Evolutionary conservation across 2,329 filamentous ascomycete species (phyloP), one percentile per base, ranked within the genome.

Genomic region (Penicillium sp.): DNA sequence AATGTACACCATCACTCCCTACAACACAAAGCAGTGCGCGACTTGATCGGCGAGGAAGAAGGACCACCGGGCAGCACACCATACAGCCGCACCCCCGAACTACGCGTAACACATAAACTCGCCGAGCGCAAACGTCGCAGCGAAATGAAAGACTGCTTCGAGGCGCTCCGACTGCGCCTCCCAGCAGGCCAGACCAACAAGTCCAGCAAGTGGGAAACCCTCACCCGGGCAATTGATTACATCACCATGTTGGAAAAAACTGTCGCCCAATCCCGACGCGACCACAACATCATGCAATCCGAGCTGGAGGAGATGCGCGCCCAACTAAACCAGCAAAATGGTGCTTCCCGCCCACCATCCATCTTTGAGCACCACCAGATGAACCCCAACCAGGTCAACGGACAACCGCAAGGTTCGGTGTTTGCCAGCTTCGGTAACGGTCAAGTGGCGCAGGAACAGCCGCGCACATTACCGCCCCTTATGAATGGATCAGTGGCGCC

Each of bases 141-240:
- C 52, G 78, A 81, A 58, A 81, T 81, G 78, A 81, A 81, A 56
- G 77, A 79, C 61, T 78, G 78, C 47, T 81, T 81, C 56, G 78
- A 81, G 61, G 66, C 71, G 18, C 62, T 81, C 42, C 72, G 78
- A 29, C 62, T 71, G 36, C 74, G 76, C 29, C 69, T 81, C 1
- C 78, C 78, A 4, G 69, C 75, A 14, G 73, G 67, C 51, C 77
- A 79, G 59, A 78, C 75, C 57, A 79, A 78, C 63, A 81, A 81
- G 59, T 80, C 78, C 7, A 80, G 78, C 65, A 81, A 81, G 67
- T 80, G 78, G 78, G 78, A 81, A 59, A 81, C 77, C 1, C 62
- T 81, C 18, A 79, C 76, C 21, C 18, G 59, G 74, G 78, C 78
- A 16, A 80, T 80, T 49, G 78, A 81, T 46, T 79, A 81, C 49